Evolutionary conservation across 352 stramenopile genomes (phyloP), one percentile per base, ranked within the genome.

Genomic region (Pythium sukuiense): DNA sequence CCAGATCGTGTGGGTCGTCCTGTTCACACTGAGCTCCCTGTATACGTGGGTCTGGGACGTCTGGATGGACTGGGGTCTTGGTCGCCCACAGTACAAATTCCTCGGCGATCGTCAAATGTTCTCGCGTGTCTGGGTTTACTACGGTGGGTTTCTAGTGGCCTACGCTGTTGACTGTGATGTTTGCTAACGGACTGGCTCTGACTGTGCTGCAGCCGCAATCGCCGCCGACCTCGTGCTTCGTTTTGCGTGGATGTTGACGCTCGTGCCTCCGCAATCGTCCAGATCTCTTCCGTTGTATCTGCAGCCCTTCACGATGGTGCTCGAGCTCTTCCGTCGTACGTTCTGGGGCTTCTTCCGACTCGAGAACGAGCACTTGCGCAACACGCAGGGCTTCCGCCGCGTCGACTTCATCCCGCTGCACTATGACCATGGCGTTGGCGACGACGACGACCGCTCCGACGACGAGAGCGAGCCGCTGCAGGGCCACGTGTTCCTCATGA

Each of bases 261-360:
- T 95, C 9, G 89, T 93, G 58, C 84, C 87, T 11, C 85, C 82
- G 14, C 81, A 76, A 26, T 83, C 82, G 49, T 82, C 75, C 41
- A 66, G 74, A 37, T 78, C 68, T 33, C 75, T 95, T 11, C 82
- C 82, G 24, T 69, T 92, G 33, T 95, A 95, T 46, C 60, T 95
- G 39, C 85, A 92, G 72, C 87, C 85, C 39, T 91, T 93, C 55
- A 93, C 87, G 12, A 95, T 93, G 83, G 82, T 95, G 24, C 61
- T 89, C 2, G 87, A 95, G 72, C 76, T 93, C 20, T 91, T 95
- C 46, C 84, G 87, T 14, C 84, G 87, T 39, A 95, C 87, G 7
- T 90, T 92, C 49, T 95, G 87, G 87, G 92, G 87, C 67, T 93
- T 95, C 59, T 95, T 95, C 55, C 75, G 79, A 0, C 74, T 95